These are phyloP conservation scores for Hyphopichia khmerensis DNA, from an alignment of 1,139 yeast genomes.

Conservation along the genomic window DNA sequence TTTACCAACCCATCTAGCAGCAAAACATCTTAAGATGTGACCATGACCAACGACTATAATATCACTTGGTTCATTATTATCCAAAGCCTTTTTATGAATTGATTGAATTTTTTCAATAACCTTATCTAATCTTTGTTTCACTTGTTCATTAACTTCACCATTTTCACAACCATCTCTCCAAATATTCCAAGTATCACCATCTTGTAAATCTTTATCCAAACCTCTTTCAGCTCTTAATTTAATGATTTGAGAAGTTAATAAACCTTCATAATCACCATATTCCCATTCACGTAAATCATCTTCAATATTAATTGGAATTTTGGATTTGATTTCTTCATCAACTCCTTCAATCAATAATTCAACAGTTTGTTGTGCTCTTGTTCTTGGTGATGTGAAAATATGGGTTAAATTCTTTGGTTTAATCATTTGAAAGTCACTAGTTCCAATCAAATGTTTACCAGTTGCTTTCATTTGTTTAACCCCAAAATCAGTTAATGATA, in stretches of 20 bases:
- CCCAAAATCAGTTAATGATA: conserved; percentile 76
- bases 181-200: conserved; percentile 64
- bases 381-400: conserved; percentile 77
- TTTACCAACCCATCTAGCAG: conserved; percentile 78
- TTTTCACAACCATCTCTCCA: conserved; percentile 94
- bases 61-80: conserved; percentile 58
- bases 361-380: conserved; percentile 73
- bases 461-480: conserved; percentile 72
- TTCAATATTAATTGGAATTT: conserved; percentile 52
- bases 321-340: conserved; percentile 43
- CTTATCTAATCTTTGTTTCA: conserved; percentile 67
- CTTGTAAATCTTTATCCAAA: conserved; percentile 32
- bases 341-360: conserved; percentile 53
- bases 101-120: conserved; percentile 61
- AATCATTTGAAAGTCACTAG: conserved; percentile 51
- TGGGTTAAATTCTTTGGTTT: conserved; percentile 62
- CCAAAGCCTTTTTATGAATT: conserved; percentile 62
- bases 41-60: conserved; percentile 89
- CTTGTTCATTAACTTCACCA: conserved; percentile 71
- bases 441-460: conserved; percentile 68
- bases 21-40: conserved; percentile 84
- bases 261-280: conserved; percentile 93
- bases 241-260: conserved; percentile 64
- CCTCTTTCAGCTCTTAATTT: conserved; percentile 62
- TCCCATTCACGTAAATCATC: conserved; percentile 90